Percentiles rank a stretch among this genome's conserved stretches.
phyloP scores from a whole-genome alignment of 2,329 filamentous ascomycete genomes.

The Cordyceps cicadae region DNA sequence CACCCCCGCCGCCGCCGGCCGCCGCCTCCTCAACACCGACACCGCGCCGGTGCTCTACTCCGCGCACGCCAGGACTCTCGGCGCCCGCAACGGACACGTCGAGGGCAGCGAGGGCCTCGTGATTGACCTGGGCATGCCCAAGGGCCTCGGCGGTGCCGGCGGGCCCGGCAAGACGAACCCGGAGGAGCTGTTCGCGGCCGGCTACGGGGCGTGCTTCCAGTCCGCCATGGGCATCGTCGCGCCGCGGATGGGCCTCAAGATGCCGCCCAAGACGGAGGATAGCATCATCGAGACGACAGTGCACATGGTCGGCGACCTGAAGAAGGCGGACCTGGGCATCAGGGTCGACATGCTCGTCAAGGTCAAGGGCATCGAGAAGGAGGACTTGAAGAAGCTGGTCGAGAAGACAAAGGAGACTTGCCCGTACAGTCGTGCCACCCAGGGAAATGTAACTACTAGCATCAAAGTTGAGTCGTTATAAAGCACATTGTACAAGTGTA shows the following conservation, averaged over 20 bases:
- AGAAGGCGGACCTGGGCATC: conserved; percentile 35
- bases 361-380: conserved; percentile 21
- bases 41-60: conserved; percentile 31
- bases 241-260: conserved; percentile 29
- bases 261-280: conserved; percentile 29
- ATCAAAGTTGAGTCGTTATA: conserved; percentile 16
- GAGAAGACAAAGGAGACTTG: conserved; percentile 21
- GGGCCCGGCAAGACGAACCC: conserved; percentile 35
- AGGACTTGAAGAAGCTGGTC: conserved; percentile 20
- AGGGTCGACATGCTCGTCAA: conserved; percentile 34
- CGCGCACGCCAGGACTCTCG: conserved; percentile 28
- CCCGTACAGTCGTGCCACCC: conserved; percentile 22
- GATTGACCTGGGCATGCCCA: conserved; percentile 33
- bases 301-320: conserved; percentile 36
- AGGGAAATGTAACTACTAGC: conserved; percentile 21
- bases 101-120: conserved; percentile 21
- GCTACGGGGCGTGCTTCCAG: conserved; percentile 40
- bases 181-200: conserved; percentile 39
- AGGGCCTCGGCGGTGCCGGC: conserved; percentile 31
- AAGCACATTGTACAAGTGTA: neutral
- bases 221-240: conserved; percentile 37
- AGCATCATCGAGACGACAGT: conserved; percentile 33
- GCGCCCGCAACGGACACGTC: conserved; percentile 26
- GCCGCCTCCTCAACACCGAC: conserved; percentile 29
- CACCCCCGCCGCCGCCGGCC: neutral